Base-by-base conservation (phyloP, 129 eudicot genomes). In the Centrapalus pauciflorus region DNA sequence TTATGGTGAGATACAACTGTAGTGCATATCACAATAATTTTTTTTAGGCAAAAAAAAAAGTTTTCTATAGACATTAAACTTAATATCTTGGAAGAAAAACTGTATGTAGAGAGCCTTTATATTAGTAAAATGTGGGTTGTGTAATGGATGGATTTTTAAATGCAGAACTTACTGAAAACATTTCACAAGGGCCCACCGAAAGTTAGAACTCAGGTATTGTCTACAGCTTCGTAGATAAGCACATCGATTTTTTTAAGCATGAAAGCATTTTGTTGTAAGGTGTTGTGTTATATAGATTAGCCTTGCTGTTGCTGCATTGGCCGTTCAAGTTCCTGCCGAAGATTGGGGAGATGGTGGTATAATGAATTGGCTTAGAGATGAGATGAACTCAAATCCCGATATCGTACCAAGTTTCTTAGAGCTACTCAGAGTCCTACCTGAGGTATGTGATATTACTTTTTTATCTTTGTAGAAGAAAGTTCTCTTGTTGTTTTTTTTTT, bases 301-400 rank as follows among this genome's bases (percentile, higher is more conserved):
- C 67, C 94, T 94, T 78, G 99, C 99, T 24, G 95, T 94, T 69
- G 99, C 99, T 75, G 99, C 99, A 56, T 80, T 94, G 84, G 97
- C 99, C 75, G 95, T 94, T 57, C 99, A 94, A 84, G 99, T 94
- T 19, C 86, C 97, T 57, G 86, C 96, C 54, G 90, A 86, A 64
- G 99, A 94, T 61, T 94, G 99, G 99, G 99, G 99, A 46, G 95
- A 87, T 70, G 99, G 97, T 24, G 99, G 97, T 45, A 84, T 94
- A 57, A 75, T 94, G 64, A 80, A 76, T 43, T 94, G 99, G 99
- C 88, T 89, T 16, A 86, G 92, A 74, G 85, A 80, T 74, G 95
- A 89, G 72, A 94, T 94, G 95, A 86, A 86, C 51, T 77, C 90
- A 50, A 74, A 80, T 81, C 90, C 89, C 23, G 97, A 89, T 55